Conservation (phyloP, 257 asterid species). For the Petunia secreta region DNA sequence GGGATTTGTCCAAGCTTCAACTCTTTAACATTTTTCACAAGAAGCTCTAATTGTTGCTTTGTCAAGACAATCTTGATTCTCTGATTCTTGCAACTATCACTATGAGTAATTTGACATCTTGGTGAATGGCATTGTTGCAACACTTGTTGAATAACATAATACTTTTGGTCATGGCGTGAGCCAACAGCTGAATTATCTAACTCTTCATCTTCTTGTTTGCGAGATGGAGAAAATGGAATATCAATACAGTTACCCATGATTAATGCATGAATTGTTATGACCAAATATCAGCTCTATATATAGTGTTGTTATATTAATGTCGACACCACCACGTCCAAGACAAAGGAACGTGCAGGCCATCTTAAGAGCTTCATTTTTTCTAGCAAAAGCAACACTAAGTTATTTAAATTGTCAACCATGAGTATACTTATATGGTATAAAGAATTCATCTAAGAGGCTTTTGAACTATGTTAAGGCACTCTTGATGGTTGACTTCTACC, state of each 20-base stretch:
- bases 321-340: background rate
- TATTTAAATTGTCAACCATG: conserved; percentile 12
- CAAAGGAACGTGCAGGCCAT: conserved; percentile 8
- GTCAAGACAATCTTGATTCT: conserved; percentile 57
- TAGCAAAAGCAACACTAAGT: background rate
- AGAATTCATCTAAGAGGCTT: background rate
- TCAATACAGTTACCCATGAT: conserved; percentile 41
- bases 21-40: conserved; percentile 41
- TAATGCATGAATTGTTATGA: conserved; percentile 6
- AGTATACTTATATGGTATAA: background rate
- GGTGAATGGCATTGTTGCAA: conserved; percentile 24
- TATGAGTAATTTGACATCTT: conserved; percentile 13
- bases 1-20: conserved; percentile 29
- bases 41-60: conserved; percentile 57
- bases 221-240: conserved; percentile 13
- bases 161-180: conserved; percentile 24
- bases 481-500: background rate
- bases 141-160: conserved; percentile 24
- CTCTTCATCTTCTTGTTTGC: conserved; percentile 27
- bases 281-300: background rate
- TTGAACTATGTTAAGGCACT: background rate
- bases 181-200: background rate
- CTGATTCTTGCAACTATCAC: conserved; percentile 31
- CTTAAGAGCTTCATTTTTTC: background rate
- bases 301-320: background rate